These are phyloP conservation scores for Phytophthora agathidicida DNA, from an alignment of 352 stramenopile species.

Conservation along the genomic window DNA sequence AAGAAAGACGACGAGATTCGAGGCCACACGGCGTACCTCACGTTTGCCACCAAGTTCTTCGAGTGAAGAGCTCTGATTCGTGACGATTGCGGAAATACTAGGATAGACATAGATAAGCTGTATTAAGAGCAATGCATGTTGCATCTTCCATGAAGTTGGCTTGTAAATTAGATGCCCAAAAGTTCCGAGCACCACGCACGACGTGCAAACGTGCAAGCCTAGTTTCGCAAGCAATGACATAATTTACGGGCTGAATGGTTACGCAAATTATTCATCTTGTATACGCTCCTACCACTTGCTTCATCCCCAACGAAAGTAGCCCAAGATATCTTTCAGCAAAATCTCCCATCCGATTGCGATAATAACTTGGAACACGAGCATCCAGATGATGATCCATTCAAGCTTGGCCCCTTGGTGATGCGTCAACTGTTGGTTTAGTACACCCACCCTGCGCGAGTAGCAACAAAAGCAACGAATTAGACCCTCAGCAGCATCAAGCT, in stretches of 20 bases:
- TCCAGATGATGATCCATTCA: conserved; percentile 95
- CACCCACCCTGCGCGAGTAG: conserved; percentile 68
- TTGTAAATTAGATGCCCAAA: no score
- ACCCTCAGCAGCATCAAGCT: background rate
- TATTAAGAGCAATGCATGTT: conserved; percentile 27
- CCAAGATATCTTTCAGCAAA: conserved; percentile 79
- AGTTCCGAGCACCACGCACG: no score
- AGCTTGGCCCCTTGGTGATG: conserved; percentile 89
- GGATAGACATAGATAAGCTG: conserved; percentile 38
- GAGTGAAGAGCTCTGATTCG: conserved; percentile 29
- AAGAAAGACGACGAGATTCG: conserved; percentile 89
- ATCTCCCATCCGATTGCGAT: conserved; percentile 87
- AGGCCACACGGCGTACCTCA: conserved; percentile 87
- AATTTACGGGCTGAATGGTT: no score
- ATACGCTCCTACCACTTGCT: background rate
- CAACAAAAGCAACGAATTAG: conserved; percentile 10
- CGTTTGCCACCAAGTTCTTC: conserved; percentile 88
- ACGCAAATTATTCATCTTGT: no score
- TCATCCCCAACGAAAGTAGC: conserved; percentile 58
- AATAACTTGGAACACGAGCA: conserved; percentile 89
- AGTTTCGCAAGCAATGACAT: no score
- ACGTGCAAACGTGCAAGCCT: no score
- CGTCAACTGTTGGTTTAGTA: conserved; percentile 91
- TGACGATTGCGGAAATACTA: background rate
- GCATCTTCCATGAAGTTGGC: conserved; percentile 2